Percentiles rank a stretch among this genome's conserved stretches.
Conservation (phyloP, 768 basidiomycete genomes). For the Amanita inopinata region DNA sequence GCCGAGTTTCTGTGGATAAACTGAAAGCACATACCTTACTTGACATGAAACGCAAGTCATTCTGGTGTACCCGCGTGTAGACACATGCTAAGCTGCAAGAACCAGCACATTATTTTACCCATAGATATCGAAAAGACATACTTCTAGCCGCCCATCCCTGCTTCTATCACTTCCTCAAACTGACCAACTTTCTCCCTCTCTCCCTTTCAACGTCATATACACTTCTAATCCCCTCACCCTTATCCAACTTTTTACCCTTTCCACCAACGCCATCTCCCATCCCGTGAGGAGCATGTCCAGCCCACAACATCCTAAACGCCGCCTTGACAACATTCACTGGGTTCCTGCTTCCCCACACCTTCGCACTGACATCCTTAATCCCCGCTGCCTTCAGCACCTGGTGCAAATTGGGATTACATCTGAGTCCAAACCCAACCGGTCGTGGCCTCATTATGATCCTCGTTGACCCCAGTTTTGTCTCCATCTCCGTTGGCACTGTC, state of each 20-base stretch:
- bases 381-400: conserved; percentile 88
- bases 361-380: conserved; percentile 90
- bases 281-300: conserved; percentile 67
- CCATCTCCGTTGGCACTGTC: conserved; percentile 91
- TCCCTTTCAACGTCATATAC: conserved; percentile 72
- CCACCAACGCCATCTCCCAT: conserved; percentile 84
- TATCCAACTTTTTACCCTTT: conserved; percentile 56
- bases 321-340: conserved; percentile 81
- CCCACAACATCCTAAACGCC: conserved; percentile 72
- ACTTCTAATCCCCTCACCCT: conserved; percentile 61
- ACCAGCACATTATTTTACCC: too few species aligned
- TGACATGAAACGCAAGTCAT: too few species aligned
- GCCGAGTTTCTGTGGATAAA: too few species aligned
- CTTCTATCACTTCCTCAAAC: conserved; percentile 46
- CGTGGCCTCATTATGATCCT: conserved; percentile 71
- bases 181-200: conserved; percentile 69
- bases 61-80: too few species aligned
- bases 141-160: too few species aligned
- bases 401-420: conserved; percentile 84
- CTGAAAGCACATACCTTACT: too few species aligned
- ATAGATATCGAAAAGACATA: too few species aligned
- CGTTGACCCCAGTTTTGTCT: conserved; percentile 77
- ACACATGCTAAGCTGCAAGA: too few species aligned
- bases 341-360: conserved; percentile 91
- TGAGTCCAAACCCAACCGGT: conserved; percentile 85